Evolutionary conservation across 2,329 filamentous ascomycete species (phyloP), one percentile per base, ranked within the genome.

Genomic region (Thielaviopsis punctulata): DNA sequence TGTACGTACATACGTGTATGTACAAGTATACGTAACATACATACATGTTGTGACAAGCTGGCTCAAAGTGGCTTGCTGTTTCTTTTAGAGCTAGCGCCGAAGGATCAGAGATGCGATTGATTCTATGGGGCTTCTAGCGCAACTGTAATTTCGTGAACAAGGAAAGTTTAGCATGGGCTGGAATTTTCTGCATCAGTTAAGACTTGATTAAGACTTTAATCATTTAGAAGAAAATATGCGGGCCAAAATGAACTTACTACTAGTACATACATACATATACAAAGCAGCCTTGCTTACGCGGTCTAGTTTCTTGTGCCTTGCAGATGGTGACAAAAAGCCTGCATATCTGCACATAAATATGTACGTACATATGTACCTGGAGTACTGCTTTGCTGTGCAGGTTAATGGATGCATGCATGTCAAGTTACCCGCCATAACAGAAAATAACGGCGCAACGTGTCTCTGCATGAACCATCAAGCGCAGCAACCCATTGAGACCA

Each of bases 101-200:
- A 48, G 27, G 25, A 36, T 36, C 25, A 27, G 25, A 25, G n/a
- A 33, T 12, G 15, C n/a, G n/a, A n/a, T n/a, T 27, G 27, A 19
- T 48, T 48, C 46, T 33, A 48, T 30, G 46, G 25, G 18, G 46
- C 46, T 48, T 48, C 46, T 48, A 48, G 46, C 46, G 33, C 46
- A 48, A n/a, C 23, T 47, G 45, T 27, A 48, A 22, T 36, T 15
- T 48, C 46, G 5, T 21, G 27, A 27, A 10, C 19, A 19, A 13
- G n/a, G 27, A 4, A 21, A 25, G 23, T 24, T 1, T 19, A 23
- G 22, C 22, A 21, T 12, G 27, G 45, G 22, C 22, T 7, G 22
- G 45, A n/a, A 7, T 46, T 18, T 33, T 4, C 15, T 12, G 15
- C 9, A 3, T 3, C 30, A 5, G 30, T 3, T 33, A 12, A 10